Conservation (phyloP, 805 yeast genomes). For the Yarrowia keelungensis region DNA sequence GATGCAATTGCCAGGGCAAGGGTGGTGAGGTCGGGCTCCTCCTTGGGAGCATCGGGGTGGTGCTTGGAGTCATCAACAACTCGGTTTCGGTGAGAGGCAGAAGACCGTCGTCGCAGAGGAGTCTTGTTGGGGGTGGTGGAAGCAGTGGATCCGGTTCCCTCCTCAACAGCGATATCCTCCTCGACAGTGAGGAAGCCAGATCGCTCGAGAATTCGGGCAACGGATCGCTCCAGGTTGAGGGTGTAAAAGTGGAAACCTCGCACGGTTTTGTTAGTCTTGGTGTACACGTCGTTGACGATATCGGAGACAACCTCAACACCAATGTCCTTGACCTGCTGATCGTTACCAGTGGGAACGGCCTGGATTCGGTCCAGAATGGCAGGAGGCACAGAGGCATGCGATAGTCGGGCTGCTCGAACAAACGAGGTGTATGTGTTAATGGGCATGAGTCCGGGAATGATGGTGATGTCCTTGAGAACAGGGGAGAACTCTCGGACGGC, state of each 20-base stretch:
- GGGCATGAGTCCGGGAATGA: conserved; percentile 92
- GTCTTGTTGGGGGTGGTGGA: conserved; percentile 39
- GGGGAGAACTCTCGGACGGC: conserved; percentile 53
- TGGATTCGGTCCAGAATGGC: conserved; percentile 62
- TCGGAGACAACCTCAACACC: conserved; percentile 79
- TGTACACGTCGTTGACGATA: conserved; percentile 64
- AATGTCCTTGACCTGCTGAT: conserved; percentile 76
- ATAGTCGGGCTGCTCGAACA: conserved; percentile 84
- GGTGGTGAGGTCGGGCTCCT: conserved; percentile 46
- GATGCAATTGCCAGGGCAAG: conserved; percentile 73
- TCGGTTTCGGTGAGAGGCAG: conserved; percentile 54
- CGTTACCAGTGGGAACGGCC: conserved; percentile 67
- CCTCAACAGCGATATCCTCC: conserved; percentile 20
- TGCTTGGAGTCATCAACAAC: conserved; percentile 49
- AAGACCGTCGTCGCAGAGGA: conserved; percentile 41
- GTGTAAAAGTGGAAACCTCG: conserved; percentile 93
- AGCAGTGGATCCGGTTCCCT: conserved; percentile 28
- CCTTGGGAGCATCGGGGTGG: conserved; percentile 38
- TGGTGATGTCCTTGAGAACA: conserved; percentile 57
- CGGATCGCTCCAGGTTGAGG: conserved; percentile 87
- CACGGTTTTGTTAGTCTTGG: conserved; percentile 62
- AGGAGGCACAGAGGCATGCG: conserved; percentile 83
- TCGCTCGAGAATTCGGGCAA: conserved; percentile 78
- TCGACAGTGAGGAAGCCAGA: conserved; percentile 57
- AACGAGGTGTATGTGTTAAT: conserved; percentile 83